Percentiles rank a stretch among this genome's conserved stretches.
Conservation (phyloP, 2,329 filamentous ascomycete species). For the Ophiostoma sp. region DNA sequence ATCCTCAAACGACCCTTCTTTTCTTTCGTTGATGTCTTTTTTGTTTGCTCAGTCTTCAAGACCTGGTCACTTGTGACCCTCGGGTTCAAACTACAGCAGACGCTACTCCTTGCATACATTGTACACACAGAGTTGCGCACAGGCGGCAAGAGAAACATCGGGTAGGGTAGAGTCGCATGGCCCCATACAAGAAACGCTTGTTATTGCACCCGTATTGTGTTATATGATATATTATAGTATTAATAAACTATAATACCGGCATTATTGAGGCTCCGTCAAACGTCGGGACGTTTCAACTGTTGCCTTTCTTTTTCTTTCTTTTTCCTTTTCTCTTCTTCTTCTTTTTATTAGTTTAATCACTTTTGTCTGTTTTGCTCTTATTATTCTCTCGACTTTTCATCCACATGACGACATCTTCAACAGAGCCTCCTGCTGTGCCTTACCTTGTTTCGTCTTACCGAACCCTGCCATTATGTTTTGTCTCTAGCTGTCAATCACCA, state of each 20-base stretch:
- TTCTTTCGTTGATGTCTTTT: not conserved
- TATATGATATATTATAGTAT: not conserved
- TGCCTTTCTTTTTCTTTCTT: not conserved
- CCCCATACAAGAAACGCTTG: conserved; percentile 10
- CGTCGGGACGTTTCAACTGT: conserved; percentile 24
- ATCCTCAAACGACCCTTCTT: not conserved
- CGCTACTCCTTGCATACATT: not conserved
- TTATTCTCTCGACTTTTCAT: too few relatives aligned
- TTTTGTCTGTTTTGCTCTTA: too few relatives aligned
- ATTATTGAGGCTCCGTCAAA: conserved; percentile 19
- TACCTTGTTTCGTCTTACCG: not conserved
- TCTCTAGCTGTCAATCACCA: too few relatives aligned
- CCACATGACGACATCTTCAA: too few relatives aligned
- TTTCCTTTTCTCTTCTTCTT: not conserved
- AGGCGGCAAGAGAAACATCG: conserved; percentile 24
- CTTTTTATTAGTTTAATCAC: too few relatives aligned
- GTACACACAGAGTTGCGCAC: not conserved
- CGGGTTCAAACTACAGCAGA: not conserved
- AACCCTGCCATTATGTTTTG: too few relatives aligned
- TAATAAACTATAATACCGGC: not conserved
- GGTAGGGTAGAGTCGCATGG: conserved; percentile 20
- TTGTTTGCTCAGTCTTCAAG: not conserved
- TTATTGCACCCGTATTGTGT: not conserved
- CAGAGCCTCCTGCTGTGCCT: too few relatives aligned
- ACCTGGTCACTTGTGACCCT: not conserved